These are phyloP conservation scores for Mycena epipterygia DNA, from an alignment of 768 basidiomycete species.

Conservation along the genomic window DNA sequence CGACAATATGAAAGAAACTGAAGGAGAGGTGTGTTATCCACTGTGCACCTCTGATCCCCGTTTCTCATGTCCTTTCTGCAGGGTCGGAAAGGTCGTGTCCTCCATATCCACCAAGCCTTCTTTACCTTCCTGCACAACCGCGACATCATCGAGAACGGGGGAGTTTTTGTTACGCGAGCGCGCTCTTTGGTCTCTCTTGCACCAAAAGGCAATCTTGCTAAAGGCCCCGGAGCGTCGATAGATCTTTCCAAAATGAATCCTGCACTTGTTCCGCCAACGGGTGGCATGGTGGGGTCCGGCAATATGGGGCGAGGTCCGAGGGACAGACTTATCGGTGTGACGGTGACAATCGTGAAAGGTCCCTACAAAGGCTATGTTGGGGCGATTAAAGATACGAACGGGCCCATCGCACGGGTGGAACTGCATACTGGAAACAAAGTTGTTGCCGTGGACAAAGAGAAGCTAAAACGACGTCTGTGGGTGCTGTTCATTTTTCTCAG, in stretches of 20 bases:
- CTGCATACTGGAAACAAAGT: conserved; percentile 91
- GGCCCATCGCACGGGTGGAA: conserved; percentile 88
- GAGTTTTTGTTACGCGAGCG: conserved; percentile 93
- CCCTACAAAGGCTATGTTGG: conserved; percentile 93
- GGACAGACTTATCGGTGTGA: conserved; percentile 85
- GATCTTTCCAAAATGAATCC: conserved; percentile 97
- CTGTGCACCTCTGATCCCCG: conserved; percentile 21
- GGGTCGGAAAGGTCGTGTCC: conserved; percentile 88
- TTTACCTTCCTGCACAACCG: conserved; percentile 96
- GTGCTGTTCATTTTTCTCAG: conserved; percentile 46
- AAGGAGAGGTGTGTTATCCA: conserved; percentile 77
- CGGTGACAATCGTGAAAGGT: conserved; percentile 87
- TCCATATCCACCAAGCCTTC: conserved; percentile 95
- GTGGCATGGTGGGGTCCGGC: conserved; percentile 87
- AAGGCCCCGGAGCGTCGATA: conserved; percentile 60
- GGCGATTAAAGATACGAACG: conserved; percentile 95
- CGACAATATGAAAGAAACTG: conserved; percentile 94
- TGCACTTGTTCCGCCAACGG: conserved; percentile 70
- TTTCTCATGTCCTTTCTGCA: conserved; percentile 45
- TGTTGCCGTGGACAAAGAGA: conserved; percentile 87
- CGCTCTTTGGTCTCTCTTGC: conserved; percentile 87
- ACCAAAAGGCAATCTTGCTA: conserved; percentile 83
- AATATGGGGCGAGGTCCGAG: conserved; percentile 84
- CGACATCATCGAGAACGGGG: conserved; percentile 90
- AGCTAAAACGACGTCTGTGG: conserved; percentile 79